Evolutionary conservation across 768 basidiomycete species (phyloP).

Genomic region (Serendipita sp.): DNA sequence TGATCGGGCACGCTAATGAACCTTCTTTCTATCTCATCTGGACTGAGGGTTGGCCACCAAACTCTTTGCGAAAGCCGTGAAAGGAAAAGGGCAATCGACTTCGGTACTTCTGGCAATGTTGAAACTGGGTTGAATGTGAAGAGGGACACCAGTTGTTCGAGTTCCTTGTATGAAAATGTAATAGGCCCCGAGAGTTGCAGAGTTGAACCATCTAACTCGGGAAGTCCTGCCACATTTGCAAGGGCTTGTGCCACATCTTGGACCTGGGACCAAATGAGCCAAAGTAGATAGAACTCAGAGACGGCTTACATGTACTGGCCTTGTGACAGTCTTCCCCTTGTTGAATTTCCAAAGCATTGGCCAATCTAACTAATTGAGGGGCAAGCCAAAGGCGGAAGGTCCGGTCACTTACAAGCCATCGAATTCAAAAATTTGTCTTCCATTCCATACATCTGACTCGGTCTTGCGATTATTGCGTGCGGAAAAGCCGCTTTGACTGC

Average conservation of each 20-base stretch:
- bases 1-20: constrained; percentile 45
- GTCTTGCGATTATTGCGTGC: constrained; percentile 73
- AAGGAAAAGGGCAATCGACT: constrained; percentile 44
- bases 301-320: constrained; percentile 72
- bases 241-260: constrained; percentile 88
- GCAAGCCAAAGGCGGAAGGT: not conserved
- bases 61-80: constrained; percentile 42
- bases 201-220: constrained; percentile 42
- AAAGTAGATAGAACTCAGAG: constrained; percentile 6
- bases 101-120: constrained; percentile 47
- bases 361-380: constrained; percentile 39
- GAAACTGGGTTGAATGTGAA: constrained; percentile 65
- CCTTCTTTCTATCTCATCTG: constrained; percentile 79
- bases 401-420: constrained; percentile 54
- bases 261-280: constrained; percentile 33
- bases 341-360: constrained; percentile 93
- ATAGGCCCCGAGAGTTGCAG: constrained; percentile 79
- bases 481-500: constrained; percentile 72
- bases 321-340: constrained; percentile 65
- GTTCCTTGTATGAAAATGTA: constrained; percentile 54
- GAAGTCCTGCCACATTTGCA: constrained; percentile 49
- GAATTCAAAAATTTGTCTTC: constrained; percentile 91
- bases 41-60: constrained; percentile 88
- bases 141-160: constrained; percentile 59
- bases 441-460: constrained; percentile 74